These are phyloP conservation scores for Penicillium taxi DNA, from an alignment of 495 filamentous ascomycete genomes.

Conservation along the genomic window DNA sequence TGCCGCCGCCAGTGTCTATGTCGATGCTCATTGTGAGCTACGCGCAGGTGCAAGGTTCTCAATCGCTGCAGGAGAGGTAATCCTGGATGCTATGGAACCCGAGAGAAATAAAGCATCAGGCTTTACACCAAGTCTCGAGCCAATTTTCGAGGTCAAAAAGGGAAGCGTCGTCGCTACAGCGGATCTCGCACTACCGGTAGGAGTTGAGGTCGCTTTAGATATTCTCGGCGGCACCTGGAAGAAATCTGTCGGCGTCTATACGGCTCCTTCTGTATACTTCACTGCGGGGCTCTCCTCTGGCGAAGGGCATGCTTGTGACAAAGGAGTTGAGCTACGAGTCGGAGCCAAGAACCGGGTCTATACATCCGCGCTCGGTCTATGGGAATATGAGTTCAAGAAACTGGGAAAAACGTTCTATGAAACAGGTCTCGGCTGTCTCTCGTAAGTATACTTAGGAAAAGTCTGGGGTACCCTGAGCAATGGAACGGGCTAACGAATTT, in stretches of 20 bases:
- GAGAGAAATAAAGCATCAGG: not conserved
- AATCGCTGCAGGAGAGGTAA: not conserved
- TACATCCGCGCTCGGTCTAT: not conserved
- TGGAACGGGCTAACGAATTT: not conserved
- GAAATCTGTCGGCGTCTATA: constrained; percentile 2
- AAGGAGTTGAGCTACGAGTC: constrained; percentile 1
- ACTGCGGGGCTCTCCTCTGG: not conserved
- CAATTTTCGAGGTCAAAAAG: not conserved
- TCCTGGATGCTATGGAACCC: not conserved
- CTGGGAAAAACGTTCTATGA: constrained; percentile 1
- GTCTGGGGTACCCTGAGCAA: too few relatives aligned
- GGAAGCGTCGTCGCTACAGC: not conserved
- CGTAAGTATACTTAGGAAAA: constrained; percentile 3
- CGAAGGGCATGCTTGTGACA: not conserved
- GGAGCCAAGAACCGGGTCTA: constrained; percentile 4
- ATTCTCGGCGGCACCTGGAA: constrained; percentile 4
- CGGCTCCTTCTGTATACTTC: constrained; percentile 2
- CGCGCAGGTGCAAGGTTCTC: not conserved
- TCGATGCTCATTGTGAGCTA: constrained; percentile 1
- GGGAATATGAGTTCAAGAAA: constrained; percentile 1
- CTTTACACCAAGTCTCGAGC: not conserved
- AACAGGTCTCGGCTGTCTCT: constrained; percentile 1
- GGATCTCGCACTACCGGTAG: constrained; percentile 2
- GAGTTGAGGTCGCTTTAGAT: constrained; percentile 1
- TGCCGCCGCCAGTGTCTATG: not conserved